Evolutionary conservation across 164 flowering plant species (phyloP).

Genomic region (Umbellularia californica): DNA sequence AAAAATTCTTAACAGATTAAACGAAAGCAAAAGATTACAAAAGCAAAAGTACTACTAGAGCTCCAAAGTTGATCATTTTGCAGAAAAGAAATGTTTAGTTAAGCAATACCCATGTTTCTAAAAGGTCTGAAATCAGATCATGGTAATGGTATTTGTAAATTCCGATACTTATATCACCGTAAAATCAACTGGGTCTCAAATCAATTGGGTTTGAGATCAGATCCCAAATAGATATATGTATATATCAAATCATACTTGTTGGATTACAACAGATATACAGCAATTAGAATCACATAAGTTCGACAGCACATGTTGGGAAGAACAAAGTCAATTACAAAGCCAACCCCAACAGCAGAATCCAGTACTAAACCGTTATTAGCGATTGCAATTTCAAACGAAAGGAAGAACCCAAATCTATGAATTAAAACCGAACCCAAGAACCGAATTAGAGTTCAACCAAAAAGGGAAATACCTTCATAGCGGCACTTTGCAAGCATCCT

Average conservation of each 20-base stretch:
- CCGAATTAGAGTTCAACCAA: not conserved
- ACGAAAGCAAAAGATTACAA: not conserved
- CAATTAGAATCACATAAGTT: not conserved
- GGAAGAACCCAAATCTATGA: not conserved
- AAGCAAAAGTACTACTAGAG: not conserved
- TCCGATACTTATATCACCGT: not conserved
- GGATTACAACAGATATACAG: not conserved
- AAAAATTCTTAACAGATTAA: not conserved
- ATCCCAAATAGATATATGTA: not conserved
- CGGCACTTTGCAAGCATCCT: conserved; percentile 21
- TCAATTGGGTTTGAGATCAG: not conserved
- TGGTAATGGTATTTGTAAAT: not conserved
- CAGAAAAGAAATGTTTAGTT: not conserved
- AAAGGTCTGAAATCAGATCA: not conserved
- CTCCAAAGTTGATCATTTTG: not conserved
- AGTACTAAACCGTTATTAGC: not conserved
- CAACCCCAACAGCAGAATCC: not conserved
- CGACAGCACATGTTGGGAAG: not conserved
- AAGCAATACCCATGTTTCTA: not conserved
- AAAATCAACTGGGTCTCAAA: not conserved
- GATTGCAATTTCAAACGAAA: not conserved
- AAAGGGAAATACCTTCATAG: conserved; percentile 25
- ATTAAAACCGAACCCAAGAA: not conserved
- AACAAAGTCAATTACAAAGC: not conserved
- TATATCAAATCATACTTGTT: not conserved